Evolutionary conservation across 176 grass and related monocot genomes (phyloP).

Genomic region (Hyparrhenia diplandra): DNA sequence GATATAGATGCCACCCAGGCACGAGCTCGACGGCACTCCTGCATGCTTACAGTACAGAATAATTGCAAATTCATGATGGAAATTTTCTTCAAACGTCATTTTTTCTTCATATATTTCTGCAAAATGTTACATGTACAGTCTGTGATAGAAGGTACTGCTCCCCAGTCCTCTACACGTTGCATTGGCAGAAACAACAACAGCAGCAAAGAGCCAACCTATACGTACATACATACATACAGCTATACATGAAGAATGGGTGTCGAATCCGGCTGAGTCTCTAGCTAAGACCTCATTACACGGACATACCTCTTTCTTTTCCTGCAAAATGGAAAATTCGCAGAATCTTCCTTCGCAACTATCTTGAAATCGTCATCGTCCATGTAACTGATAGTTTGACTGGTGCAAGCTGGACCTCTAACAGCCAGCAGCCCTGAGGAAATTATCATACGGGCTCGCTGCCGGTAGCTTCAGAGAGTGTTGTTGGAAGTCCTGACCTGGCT

Average conservation of each 20-base stretch:
- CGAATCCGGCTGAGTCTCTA: constrained; percentile 21
- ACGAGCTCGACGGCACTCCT: background rate
- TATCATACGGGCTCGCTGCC: constrained; percentile 80
- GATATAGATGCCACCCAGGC: background rate
- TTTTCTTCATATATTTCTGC: constrained; percentile 16
- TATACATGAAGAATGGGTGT: constrained; percentile 35
- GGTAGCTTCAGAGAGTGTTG: constrained; percentile 67
- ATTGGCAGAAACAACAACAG: background rate
- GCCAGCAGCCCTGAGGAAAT: constrained; percentile 86
- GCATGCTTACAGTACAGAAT: background rate
- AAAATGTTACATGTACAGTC: constrained; percentile 30
- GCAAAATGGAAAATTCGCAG: background rate
- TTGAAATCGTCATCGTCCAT: background rate
- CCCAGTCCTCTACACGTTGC: constrained; percentile 19
- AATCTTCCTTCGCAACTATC: background rate
- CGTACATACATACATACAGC: background rate
- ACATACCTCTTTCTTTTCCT: background rate
- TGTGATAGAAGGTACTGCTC: constrained; percentile 27
- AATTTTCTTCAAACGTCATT: background rate
- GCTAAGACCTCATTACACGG: background rate
- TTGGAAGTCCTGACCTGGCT: constrained; percentile 12
- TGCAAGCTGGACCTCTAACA: constrained; percentile 32
- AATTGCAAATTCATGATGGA: background rate
- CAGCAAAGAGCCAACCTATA: constrained; percentile 19
- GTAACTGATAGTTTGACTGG: background rate